A percentile compares a stretch with the other conserved stretches of the same genome.
phyloP scores from a whole-genome alignment of 108 stramenopile species.

The Thalassiosira profunda region DNA sequence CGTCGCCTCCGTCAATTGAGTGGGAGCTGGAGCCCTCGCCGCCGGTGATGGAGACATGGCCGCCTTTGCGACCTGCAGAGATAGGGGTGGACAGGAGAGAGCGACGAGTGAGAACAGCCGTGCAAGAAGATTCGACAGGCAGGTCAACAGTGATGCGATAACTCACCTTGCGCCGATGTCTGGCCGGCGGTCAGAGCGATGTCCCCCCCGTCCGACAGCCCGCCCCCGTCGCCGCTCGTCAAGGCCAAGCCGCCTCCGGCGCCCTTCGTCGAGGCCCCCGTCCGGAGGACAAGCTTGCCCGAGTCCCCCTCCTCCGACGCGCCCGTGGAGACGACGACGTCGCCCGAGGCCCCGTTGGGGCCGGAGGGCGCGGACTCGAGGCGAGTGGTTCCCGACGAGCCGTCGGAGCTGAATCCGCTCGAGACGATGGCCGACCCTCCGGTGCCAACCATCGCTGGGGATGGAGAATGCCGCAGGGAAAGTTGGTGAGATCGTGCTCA shows the following conservation, averaged over 20 bases:
- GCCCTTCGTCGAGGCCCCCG: constrained; percentile 50
- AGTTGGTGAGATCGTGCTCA: not conserved
- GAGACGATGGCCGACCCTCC: constrained; percentile 20
- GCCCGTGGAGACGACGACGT: constrained; percentile 6
- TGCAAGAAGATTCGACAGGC: not conserved
- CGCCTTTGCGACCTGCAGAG: constrained; percentile 20
- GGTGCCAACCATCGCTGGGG: constrained; percentile 26
- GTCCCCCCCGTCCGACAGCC: constrained; percentile 48
- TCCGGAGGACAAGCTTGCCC: constrained; percentile 42
- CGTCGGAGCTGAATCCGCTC: constrained; percentile 22
- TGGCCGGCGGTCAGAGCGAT: constrained; percentile 39
- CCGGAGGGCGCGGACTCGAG: constrained; percentile 25
- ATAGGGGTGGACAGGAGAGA: too few relatives aligned
- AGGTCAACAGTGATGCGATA: not conserved
- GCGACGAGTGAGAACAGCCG: too few relatives aligned
- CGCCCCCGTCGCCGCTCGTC: constrained; percentile 36
- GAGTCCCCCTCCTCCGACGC: constrained; percentile 28
- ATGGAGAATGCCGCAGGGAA: not conserved
- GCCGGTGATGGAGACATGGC: constrained; percentile 38
- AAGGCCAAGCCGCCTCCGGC: constrained; percentile 43
- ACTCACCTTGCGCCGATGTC: constrained; percentile 13
- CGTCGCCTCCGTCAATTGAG: constrained; percentile 62
- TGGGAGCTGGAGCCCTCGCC: constrained; percentile 57
- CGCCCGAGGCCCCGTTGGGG: constrained; percentile 27
- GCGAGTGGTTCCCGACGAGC: constrained; percentile 10